Base-by-base conservation (phyloP, 768 basidiomycete genomes). In the Boletellus ananas region DNA sequence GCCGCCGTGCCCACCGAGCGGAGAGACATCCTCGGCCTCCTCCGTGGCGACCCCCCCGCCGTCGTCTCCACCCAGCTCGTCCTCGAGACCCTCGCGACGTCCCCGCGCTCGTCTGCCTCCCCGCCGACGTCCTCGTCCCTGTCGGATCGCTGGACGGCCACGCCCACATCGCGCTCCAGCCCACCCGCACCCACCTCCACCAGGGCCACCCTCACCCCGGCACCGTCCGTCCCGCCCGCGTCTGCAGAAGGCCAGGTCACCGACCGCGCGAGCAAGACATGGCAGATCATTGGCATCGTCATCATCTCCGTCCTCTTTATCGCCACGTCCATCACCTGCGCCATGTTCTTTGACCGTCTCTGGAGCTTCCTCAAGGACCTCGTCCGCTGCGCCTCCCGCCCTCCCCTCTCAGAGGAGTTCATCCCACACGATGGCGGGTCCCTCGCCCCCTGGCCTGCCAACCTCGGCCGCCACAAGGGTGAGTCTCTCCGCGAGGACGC, bases 311-410 rank as follows among this genome's bases (percentile, higher is more conserved):
- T 89, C 58, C 81, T 75, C 42, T 72, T 79, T 34, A 70, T 88
- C 45, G 82, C 74, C 23, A 72, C 70, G 3, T 67, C 77, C 43
- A 75, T 85, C 55, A 71, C 87, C 43, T 69, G 75, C 8, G 69
- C 81, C 47, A 76, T 83, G 25, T 88, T 84, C 68, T 87, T 86
- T 67, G 85, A 90, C 67, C 76, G 80, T 33, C 83, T 85, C 76
- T 82, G 77, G 76, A 73, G 78, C 21, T 81, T 86, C 64, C 46
- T 84, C 45, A 68, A 73, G 33, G 81, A 80, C 40, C 58, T 79
- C 42, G 38, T 79, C 18, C 73, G 74, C 49, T 73, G 77, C 52
- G 66, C 65, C 27, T 65, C 64, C 41, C 61, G 60, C 7, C 50
- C 52, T 9, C 52, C 48, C 27, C 73, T 72, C 23, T 61, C 67